Percentiles rank a stretch among this genome's conserved stretches.
Conservation (phyloP, 768 basidiomycete species). For the Calvatia gigantea region DNA sequence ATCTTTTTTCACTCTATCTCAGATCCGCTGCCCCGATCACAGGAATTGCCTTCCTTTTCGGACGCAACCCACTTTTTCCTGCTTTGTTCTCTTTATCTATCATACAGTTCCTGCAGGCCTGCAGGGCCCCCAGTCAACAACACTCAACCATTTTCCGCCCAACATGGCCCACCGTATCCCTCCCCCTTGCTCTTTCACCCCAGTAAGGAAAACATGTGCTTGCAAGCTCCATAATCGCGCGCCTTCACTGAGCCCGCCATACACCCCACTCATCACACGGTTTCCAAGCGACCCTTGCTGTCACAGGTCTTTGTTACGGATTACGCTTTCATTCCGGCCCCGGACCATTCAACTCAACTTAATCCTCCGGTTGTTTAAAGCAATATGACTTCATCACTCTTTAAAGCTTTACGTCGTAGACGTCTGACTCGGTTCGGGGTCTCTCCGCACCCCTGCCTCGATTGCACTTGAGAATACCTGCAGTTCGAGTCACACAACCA, state of each 20-base stretch:
- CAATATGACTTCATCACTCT: not conserved
- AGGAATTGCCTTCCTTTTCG: conserved; percentile 8
- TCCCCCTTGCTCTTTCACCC: conserved; percentile 5
- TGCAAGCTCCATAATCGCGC: not conserved
- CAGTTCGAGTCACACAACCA: conserved; percentile 3
- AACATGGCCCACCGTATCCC: not conserved
- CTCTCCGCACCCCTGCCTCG: not conserved
- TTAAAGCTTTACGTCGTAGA: not conserved
- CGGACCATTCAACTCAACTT: not conserved
- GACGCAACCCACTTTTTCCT: not conserved
- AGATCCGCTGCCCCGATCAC: conserved; percentile 5
- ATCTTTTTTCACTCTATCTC: conserved; percentile 9
- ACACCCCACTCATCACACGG: not conserved
- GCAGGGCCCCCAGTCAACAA: too few relatives aligned
- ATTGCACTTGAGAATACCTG: not conserved
- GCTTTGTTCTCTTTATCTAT: not conserved
- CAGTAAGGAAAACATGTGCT: not conserved
- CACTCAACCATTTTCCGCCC: not conserved
- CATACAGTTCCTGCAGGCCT: too few relatives aligned
- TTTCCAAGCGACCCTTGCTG: not conserved
- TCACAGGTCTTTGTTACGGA: not conserved
- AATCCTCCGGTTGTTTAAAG: not conserved
- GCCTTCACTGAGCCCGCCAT: not conserved
- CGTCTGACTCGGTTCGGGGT: not conserved
- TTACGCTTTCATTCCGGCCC: not conserved